Conservation (phyloP, 2,329 filamentous ascomycete species). For the Calcarisporium arbuscula region DNA sequence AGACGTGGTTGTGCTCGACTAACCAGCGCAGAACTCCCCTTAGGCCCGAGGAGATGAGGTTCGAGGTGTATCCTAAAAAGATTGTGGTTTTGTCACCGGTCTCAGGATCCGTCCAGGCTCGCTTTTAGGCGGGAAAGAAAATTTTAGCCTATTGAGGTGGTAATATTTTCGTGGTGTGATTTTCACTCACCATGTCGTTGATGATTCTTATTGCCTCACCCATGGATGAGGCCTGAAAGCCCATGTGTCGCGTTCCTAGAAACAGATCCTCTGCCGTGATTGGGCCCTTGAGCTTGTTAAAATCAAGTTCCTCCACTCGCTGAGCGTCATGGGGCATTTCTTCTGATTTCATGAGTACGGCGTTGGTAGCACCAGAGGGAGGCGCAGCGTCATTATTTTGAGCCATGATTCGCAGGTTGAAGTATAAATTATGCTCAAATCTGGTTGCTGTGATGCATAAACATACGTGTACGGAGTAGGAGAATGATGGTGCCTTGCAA, state of each 20-base stretch:
- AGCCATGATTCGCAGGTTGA: slow-evolving; percentile 19
- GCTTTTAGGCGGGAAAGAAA: slow-evolving; percentile 38
- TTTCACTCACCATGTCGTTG: slow-evolving; percentile 75
- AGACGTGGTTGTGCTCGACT: slow-evolving; percentile 87
- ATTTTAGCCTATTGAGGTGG: slow-evolving; percentile 10
- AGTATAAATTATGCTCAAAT: neutral
- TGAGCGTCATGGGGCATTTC: slow-evolving; percentile 73
- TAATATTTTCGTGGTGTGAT: neutral
- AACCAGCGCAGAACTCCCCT: slow-evolving; percentile 88
- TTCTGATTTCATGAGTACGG: slow-evolving; percentile 78
- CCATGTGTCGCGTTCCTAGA: slow-evolving; percentile 77
- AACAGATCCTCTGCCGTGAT: slow-evolving; percentile 84
- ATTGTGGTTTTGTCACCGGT: slow-evolving; percentile 79
- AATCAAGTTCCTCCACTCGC: slow-evolving; percentile 86
- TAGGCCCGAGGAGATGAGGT: slow-evolving; percentile 92
- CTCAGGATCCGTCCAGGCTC: slow-evolving; percentile 74
- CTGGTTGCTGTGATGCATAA: too few species aligned
- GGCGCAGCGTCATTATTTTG: slow-evolving; percentile 33
- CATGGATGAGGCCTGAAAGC: slow-evolving; percentile 64
- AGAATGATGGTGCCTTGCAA: neutral
- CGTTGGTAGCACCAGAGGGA: slow-evolving; percentile 63
- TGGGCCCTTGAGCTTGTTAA: slow-evolving; percentile 70
- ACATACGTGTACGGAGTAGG: neutral
- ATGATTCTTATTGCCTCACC: slow-evolving; percentile 86
- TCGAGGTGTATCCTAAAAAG: slow-evolving; percentile 95